A percentile compares a stretch with the other conserved stretches of the same genome.
These are phyloP conservation scores for Trametes maxima DNA, from an alignment of 768 basidiomycete species.

Conservation along the genomic window DNA sequence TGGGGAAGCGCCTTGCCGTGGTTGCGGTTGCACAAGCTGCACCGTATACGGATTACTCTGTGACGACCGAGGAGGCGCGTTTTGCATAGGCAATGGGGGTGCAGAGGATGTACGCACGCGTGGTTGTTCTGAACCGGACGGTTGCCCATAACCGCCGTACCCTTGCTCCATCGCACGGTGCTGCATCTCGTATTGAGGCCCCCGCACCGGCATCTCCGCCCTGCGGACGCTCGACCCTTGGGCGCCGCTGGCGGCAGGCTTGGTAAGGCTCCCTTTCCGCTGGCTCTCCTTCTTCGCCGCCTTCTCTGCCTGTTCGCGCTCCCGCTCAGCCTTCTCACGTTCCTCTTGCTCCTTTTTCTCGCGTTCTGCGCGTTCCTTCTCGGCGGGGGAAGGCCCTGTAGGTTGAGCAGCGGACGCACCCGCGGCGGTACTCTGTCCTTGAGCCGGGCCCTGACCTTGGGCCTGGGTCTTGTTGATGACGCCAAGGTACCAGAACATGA, in stretches of 20 bases:
- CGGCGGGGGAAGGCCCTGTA: constrained; percentile 31
- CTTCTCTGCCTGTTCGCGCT: constrained; percentile 38
- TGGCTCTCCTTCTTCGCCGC: constrained; percentile 46
- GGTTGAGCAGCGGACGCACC: constrained; percentile 21
- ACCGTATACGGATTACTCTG: constrained; percentile 26
- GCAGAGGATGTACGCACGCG: constrained; percentile 27
- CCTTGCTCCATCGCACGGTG: constrained; percentile 92
- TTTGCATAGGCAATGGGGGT: constrained; percentile 26
- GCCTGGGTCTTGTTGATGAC: constrained; percentile 87
- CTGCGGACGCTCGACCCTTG: constrained; percentile 53
- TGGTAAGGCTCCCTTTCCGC: constrained; percentile 64
- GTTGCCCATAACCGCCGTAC: constrained; percentile 44
- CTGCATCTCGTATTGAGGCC: constrained; percentile 94
- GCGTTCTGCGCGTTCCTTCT: constrained; percentile 36
- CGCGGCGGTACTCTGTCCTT: constrained; percentile 37
- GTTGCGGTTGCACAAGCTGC: constrained; percentile 35
- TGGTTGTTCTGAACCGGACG: constrained; percentile 10
- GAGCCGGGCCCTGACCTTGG: constrained; percentile 22
- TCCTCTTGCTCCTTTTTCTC: constrained; percentile 46
- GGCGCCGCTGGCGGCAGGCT: constrained; percentile 51
- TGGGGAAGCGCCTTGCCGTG: constrained; percentile 32
- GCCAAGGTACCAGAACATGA: constrained; percentile 99
- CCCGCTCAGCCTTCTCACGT: constrained; percentile 37
- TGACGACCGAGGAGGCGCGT: constrained; percentile 9
- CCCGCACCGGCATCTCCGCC: constrained; percentile 85